Base-by-base conservation (phyloP, 2,329 filamentous ascomycete genomes). In the Alternaria novae-zelandiae region DNA sequence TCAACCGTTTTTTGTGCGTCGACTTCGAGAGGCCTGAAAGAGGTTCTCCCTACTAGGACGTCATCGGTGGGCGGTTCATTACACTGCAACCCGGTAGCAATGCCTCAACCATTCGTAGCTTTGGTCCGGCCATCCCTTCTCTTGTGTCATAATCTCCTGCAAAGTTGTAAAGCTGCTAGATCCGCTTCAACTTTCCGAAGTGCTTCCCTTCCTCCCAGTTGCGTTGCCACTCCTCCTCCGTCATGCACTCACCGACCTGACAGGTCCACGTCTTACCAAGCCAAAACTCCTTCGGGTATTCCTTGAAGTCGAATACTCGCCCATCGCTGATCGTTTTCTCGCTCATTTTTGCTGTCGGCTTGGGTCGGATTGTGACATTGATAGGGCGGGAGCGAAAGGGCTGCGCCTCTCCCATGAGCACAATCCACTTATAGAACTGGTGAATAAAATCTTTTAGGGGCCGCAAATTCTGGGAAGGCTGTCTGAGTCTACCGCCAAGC, bases 371-470 rank as follows among this genome's bases (percentile, higher is more conserved):
- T 41, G 32, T 32, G 28, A 32, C 1, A 32, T 32, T 32, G 28
- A 32, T 3, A 6, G 12, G 28, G 28, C 4, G 5, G 28, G 6
- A 13, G 28, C 1, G 5, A 30, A 5, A 30, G 3, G 0, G 0
- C 5, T 30, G 6, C 28, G 12, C 0, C 28, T 6, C 0, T 5
- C 28, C 28, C 3, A 13, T 30, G 12, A 3, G 5, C 1, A 30
- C 12, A 32, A 32, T 7, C 5, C 28, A 13, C 28, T 32, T 1
- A 5, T 32, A 13, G 28, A 32, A 32, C 7, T 6, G 6, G 28
- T 6, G 28, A 0, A 32, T 13, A 13, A 3, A 13, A 32, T 13
- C 12, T 13, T 1, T 30, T 2, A 13, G 6, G 28, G 3, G 28
- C 12, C 5, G 28, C 5, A 30, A 5, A 1, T 30, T 5, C 1